Evolutionary conservation across 768 basidiomycete genomes (phyloP).

Genomic region (Gymnopilus dilepis): DNA sequence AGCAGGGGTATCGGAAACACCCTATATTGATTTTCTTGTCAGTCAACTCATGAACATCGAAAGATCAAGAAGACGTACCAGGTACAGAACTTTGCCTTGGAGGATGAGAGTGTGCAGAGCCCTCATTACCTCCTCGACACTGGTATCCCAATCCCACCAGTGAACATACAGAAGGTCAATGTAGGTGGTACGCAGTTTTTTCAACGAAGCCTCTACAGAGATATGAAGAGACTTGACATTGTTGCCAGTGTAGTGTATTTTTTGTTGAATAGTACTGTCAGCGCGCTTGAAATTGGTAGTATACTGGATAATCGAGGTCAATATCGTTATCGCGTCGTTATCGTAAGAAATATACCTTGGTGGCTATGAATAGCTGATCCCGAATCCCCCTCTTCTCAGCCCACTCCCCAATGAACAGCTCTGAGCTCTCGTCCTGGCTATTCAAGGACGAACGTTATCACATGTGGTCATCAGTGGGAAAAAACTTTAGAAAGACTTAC

Average conservation of each 20-base stretch:
- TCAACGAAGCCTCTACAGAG: conserved; percentile 47
- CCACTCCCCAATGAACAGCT: conserved; percentile 60
- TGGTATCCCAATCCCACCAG: conserved; percentile 58
- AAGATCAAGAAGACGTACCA: conserved; percentile 26
- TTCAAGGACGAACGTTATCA: neutral
- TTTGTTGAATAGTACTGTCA: conserved; percentile 31
- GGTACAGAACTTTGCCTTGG: conserved; percentile 55
- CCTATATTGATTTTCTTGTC: too few species aligned
- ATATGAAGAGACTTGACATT: conserved; percentile 49
- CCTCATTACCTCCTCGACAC: conserved; percentile 61
- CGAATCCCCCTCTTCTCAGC: conserved; percentile 48
- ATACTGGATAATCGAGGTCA: conserved; percentile 28
- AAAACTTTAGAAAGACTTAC: conserved; percentile 26
- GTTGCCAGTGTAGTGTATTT: conserved; percentile 53
- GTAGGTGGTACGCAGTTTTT: conserved; percentile 50
- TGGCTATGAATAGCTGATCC: conserved; percentile 52
- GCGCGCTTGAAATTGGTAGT: conserved; percentile 33
- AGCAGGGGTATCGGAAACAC: conserved; percentile 46
- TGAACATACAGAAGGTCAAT: conserved; percentile 54
- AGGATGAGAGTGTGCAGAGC: conserved; percentile 53
- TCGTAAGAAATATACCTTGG: conserved; percentile 38
- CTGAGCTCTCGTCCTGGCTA: conserved; percentile 59
- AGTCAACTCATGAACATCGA: neutral
- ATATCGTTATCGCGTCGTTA: neutral
- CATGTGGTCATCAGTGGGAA: neutral